Evolutionary conservation across 139 green algal genomes (phyloP).

Genomic region (Closterium sp.): DNA sequence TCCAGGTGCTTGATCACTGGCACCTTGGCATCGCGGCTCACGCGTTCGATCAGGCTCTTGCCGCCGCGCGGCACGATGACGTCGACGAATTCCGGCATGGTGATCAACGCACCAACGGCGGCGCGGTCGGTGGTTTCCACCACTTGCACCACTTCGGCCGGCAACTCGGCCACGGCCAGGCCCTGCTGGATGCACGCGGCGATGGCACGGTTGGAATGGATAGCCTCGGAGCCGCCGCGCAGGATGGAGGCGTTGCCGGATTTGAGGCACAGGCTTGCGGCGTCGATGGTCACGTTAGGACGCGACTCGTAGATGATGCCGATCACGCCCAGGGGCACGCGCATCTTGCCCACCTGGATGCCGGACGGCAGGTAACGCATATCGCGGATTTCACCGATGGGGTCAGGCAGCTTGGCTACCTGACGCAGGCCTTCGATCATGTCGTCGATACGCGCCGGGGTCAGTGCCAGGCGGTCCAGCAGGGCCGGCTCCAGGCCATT

Average conservation of each 20-base stretch:
- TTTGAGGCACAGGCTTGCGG: not conserved
- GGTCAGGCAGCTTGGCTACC: too few species aligned
- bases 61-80: not conserved
- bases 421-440: too few species aligned
- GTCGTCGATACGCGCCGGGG: too few species aligned
- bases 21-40: not conserved
- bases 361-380: not conserved
- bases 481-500: too few species aligned
- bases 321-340: not conserved
- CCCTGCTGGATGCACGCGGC: not conserved
- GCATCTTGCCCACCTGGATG: not conserved
- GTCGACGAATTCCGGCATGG: not conserved
- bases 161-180: not conserved
- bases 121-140: not conserved
- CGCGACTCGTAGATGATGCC: conserved; percentile 2
- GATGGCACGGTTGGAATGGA: not conserved
- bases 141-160: not conserved
- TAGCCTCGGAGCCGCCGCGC: not conserved
- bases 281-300: conserved; percentile 1
- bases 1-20: not conserved
- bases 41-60: not conserved
- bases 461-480: too few species aligned
- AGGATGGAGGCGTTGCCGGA: not conserved
- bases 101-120: not conserved
- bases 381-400: too few species aligned